phyloP scores from a whole-genome alignment of 805 yeast genomes.

The Hanseniaspora singularis region DNA sequence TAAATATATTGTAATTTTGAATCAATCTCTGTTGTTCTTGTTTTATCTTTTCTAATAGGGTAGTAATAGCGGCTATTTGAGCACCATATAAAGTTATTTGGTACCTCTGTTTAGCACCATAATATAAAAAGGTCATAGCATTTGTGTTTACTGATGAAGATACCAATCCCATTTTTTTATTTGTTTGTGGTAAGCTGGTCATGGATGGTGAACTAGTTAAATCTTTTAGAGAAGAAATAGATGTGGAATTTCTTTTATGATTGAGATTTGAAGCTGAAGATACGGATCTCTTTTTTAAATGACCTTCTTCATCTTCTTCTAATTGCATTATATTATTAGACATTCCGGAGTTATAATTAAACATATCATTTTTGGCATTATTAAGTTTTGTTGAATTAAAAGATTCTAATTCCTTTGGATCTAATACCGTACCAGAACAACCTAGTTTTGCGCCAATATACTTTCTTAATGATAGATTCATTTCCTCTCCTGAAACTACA shows the following conservation, averaged over 20 bases:
- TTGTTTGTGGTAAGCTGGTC: background rate
- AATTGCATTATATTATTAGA: conserved; percentile 2
- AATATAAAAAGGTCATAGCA: conserved; percentile 28
- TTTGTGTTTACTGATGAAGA: conserved; percentile 17
- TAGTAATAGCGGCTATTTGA: conserved; percentile 50
- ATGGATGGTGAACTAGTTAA: background rate
- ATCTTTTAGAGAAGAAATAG: conserved; percentile 1
- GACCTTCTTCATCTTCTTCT: conserved; percentile 3
- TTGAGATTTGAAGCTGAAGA: conserved; percentile 4
- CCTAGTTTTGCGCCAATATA: conserved; percentile 27
- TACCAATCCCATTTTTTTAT: background rate
- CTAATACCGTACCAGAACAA: conserved; percentile 25
- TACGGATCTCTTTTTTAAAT: conserved; percentile 1
- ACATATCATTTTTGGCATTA: conserved; percentile 6
- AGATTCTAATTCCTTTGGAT: conserved; percentile 19
- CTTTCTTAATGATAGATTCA: conserved; percentile 45
- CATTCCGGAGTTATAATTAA: conserved; percentile 12
- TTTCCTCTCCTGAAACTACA: conserved; percentile 66
- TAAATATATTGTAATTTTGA: conserved; percentile 64
- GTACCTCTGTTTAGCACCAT: conserved; percentile 31
- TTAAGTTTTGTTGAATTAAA: conserved; percentile 11
- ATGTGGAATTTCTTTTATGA: conserved; percentile 1
- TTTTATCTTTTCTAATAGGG: conserved; percentile 66
- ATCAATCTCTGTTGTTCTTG: conserved; percentile 66
- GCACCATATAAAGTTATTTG: conserved; percentile 35